These are phyloP conservation scores for Eucalyptus marginata DNA, from an alignment of 345 rosid genomes.

Conservation along the genomic window DNA sequence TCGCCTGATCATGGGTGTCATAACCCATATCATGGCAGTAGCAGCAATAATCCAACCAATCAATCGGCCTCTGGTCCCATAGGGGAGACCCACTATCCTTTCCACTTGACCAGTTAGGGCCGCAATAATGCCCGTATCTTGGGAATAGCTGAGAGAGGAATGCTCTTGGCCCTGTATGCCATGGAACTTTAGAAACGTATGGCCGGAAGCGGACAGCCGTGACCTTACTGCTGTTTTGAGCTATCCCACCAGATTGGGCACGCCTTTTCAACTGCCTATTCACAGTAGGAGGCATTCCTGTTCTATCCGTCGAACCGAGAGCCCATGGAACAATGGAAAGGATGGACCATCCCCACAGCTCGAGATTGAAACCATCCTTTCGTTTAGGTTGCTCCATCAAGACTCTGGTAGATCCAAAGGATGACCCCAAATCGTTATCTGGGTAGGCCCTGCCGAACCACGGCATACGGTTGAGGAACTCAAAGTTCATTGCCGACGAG, in stretches of 20 bases:
- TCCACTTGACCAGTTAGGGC: slow-evolving; percentile 99
- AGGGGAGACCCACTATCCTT: slow-evolving; percentile 68
- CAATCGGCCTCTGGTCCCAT: slow-evolving; percentile 94
- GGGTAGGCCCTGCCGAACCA: slow-evolving; percentile 15
- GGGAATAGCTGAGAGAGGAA: slow-evolving; percentile 89
- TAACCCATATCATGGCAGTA: slow-evolving; percentile 97
- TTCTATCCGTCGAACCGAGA: slow-evolving; percentile 7
- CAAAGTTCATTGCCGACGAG: slow-evolving; percentile 28
- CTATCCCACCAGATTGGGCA: slow-evolving; percentile 11
- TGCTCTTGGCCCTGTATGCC: slow-evolving; percentile 92
- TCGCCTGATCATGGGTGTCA: slow-evolving; percentile 82
- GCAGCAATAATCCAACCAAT: slow-evolving; percentile 96
- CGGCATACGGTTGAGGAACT: slow-evolving; percentile 17
- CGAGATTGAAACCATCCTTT: slow-evolving; percentile 23
- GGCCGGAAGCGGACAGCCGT: slow-evolving; percentile 68
- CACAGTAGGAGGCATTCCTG: slow-evolving; percentile 38
- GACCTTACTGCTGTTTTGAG: slow-evolving; percentile 1
- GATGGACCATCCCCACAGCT: slow-evolving; percentile 53
- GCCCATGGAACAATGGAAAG: slow-evolving; percentile 49
- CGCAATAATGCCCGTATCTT: slow-evolving; percentile 91
- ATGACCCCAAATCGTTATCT: slow-evolving; percentile 21
- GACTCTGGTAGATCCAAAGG: slow-evolving; percentile 13
- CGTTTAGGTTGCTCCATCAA: slow-evolving; percentile 18
- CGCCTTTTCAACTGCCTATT: slow-evolving; percentile 50
- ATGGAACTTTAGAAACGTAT: slow-evolving; percentile 84